Percentiles rank a stretch among this genome's conserved stretches.
These are phyloP conservation scores for Sanghuangporus sanghuang DNA, from an alignment of 1,284 basidiomycete species.

Conservation along the genomic window DNA sequence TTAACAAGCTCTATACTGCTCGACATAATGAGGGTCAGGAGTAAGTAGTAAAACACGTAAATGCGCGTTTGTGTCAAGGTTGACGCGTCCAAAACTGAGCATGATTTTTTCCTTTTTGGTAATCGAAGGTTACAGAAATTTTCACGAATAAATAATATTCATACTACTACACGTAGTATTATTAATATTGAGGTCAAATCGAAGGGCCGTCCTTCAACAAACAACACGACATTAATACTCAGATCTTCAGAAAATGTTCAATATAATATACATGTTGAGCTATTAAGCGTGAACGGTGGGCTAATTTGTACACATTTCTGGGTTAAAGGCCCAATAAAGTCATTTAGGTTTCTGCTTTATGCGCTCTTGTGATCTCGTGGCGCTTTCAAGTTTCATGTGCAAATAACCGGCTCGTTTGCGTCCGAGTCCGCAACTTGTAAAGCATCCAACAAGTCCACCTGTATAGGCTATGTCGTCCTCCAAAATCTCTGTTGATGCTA, in stretches of 20 bases:
- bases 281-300: too few relatives aligned
- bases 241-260: too few relatives aligned
- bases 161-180: too few relatives aligned
- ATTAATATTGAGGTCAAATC: too few relatives aligned
- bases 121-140: not conserved
- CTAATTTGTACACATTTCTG: too few relatives aligned
- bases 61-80: not conserved
- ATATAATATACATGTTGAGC: too few relatives aligned
- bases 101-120: not conserved
- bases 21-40: constrained; percentile 43
- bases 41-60: not conserved
- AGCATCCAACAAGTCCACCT: not conserved
- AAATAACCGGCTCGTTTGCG: not conserved
- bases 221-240: not conserved
- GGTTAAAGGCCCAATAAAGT: too few relatives aligned
- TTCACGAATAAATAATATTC: not conserved
- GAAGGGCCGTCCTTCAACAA: not conserved
- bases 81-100: not conserved
- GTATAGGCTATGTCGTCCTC: not conserved
- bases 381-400: not conserved
- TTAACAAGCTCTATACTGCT: constrained; percentile 91
- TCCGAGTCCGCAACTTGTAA: not conserved
- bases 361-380: not conserved
- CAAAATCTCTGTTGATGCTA: constrained; percentile 5
- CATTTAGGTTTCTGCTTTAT: too few relatives aligned